These are phyloP conservation scores for Prunus mume DNA, from an alignment of 306 rosid genomes.

Conservation along the genomic window DNA sequence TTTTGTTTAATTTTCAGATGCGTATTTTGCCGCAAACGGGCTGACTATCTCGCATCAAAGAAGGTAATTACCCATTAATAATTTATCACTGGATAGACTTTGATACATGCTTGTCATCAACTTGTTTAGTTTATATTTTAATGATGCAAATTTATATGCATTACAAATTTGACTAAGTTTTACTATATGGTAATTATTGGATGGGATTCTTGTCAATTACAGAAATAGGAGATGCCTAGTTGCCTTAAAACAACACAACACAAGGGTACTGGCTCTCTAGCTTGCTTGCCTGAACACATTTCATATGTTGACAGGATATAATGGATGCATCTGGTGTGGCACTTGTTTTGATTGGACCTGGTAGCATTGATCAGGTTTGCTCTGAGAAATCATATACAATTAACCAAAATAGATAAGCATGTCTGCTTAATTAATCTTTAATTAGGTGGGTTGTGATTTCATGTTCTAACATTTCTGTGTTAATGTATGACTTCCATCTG, in stretches of 20 bases:
- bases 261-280: no score
- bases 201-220: not conserved
- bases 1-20: constrained; percentile 46
- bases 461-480: not conserved
- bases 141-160: not conserved
- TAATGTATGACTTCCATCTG: not conserved
- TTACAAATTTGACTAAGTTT: not conserved
- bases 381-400: not conserved
- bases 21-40: constrained; percentile 92
- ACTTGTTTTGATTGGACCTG: constrained; percentile 91
- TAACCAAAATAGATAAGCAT: not conserved
- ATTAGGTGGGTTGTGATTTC: not conserved
- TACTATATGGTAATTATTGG: not conserved
- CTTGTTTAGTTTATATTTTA: not conserved
- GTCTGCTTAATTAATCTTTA: not conserved
- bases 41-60: constrained; percentile 91
- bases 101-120: no score
- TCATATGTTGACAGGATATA: constrained; percentile 54
- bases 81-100: not conserved
- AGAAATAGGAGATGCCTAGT: not conserved
- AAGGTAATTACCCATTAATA: constrained; percentile 40
- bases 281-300: no score
- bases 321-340: constrained; percentile 86
- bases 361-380: constrained; percentile 74
- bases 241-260: not conserved